Conservation (phyloP, 768 basidiomycete genomes). For the Serendipita sp. region DNA sequence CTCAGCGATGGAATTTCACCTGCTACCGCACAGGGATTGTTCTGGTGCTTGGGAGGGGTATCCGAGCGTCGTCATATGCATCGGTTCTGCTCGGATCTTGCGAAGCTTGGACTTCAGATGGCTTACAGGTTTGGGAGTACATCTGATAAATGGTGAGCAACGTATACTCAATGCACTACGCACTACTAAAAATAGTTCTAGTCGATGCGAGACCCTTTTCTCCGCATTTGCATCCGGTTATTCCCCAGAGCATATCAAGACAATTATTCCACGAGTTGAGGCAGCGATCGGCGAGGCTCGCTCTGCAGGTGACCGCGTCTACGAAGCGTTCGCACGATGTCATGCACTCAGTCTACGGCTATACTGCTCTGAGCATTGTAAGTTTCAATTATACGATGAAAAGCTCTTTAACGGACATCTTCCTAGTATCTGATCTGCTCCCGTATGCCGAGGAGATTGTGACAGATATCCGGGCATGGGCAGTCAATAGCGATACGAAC, state of each 20-base stretch:
- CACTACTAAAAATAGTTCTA: constrained; percentile 16
- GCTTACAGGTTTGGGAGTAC: constrained; percentile 44
- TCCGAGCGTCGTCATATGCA: constrained; percentile 49
- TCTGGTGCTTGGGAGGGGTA: constrained; percentile 52
- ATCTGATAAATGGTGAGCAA: constrained; percentile 48
- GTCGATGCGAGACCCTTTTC: constrained; percentile 39
- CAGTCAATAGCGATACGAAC: constrained; percentile 36
- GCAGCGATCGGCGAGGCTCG: neutral
- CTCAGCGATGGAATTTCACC: constrained; percentile 50
- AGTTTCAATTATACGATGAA: neutral
- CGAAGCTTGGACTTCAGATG: constrained; percentile 49
- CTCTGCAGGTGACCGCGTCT: neutral
- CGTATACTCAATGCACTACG: constrained; percentile 8
- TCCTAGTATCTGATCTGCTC: constrained; percentile 2
- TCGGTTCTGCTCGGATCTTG: constrained; percentile 52
- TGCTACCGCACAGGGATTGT: constrained; percentile 54
- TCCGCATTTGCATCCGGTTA: constrained; percentile 13
- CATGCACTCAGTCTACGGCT: neutral
- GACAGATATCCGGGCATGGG: constrained; percentile 22
- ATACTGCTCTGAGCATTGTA: constrained; percentile 4
- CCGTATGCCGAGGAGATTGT: constrained; percentile 9
- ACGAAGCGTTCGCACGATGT: constrained; percentile 1
- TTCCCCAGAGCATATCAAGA: neutral
- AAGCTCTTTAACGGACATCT: neutral
- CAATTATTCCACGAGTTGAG: neutral